Conservation (phyloP, 345 rosid genomes). For the Odontarrhena argentea region DNA sequence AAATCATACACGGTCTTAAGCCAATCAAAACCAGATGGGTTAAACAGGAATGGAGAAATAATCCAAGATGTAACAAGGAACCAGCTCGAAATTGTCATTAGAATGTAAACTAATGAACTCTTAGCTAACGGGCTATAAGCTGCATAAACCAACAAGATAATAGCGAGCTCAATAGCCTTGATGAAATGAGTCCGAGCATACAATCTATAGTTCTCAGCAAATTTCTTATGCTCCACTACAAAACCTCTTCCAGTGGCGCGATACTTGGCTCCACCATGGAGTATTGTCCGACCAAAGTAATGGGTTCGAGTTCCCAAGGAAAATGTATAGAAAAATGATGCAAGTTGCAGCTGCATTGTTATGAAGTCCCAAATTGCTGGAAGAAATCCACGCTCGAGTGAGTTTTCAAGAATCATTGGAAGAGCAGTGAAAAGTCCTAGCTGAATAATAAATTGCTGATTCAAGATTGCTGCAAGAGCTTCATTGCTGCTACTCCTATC, state of each 20-base stretch:
- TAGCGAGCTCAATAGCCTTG: conserved; percentile 85
- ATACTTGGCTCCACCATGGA: conserved; percentile 98
- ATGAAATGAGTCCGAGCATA: conserved; percentile 87
- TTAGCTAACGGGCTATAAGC: conserved; percentile 74
- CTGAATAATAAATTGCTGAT: conserved; percentile 92
- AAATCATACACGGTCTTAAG: conserved; percentile 86
- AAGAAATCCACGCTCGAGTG: conserved; percentile 95
- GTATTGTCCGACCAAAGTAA: conserved; percentile 92
- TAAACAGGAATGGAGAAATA: conserved; percentile 82
- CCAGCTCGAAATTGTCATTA: conserved; percentile 88
- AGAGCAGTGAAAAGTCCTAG: conserved; percentile 95
- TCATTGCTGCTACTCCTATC: conserved; percentile 57
- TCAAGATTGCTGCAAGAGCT: conserved; percentile 83
- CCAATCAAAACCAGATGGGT: conserved; percentile 98
- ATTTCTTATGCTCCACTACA: conserved; percentile 93
- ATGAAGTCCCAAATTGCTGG: conserved; percentile 93
- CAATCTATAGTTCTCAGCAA: conserved; percentile 83
- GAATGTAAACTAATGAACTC: conserved; percentile 74
- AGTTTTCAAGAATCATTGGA: conserved; percentile 94
- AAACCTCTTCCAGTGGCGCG: conserved; percentile 98
- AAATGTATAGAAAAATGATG: conserved; percentile 92
- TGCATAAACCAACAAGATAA: conserved; percentile 79
- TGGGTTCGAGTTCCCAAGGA: conserved; percentile 97
- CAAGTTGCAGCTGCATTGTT: conserved; percentile 93
- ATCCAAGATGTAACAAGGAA: conserved; percentile 81